Base-by-base conservation (phyloP, 2,329 filamentous ascomycete genomes). In the Tolypocladium tropicale region DNA sequence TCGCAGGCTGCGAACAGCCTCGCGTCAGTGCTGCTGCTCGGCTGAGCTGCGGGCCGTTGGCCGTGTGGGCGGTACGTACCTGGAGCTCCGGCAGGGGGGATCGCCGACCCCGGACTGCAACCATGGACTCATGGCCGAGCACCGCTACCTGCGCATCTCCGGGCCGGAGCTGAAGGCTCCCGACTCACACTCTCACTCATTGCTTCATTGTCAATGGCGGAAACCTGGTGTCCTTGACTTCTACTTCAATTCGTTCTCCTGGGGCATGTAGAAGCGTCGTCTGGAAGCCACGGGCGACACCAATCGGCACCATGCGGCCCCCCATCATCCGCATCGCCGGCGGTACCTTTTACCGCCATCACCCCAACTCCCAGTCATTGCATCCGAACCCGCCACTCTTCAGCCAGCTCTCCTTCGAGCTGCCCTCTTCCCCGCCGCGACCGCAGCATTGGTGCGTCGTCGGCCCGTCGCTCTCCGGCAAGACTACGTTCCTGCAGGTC, bases 401-500 rank as follows among this genome's bases (percentile, higher is more conserved):
- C 67, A 77, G 80, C 4, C 76, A 84, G 55, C 69, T 96, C 62
- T 83, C 71, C 55, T 89, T 96, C 66, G 78, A 80, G 41, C 73
- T 97, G 0, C 82, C 86, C 0, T 84, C 85, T 6, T 67, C 78
- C 6, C 62, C 72, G 0, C 14, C 43, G 3, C 67, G 68, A 5
- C 69, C 72, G 16, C 80, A 88, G 62, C 83, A 90, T 68, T 97
- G 92, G 92, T 88, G 89, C 41, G 77, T 99, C 41, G 78, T 97
- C 30, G 91, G 90, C 0, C 84, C 90, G 0, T 91, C 88, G 0
- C 81, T 88, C 1, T 81, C 85, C 1, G 89, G 89, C 1, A 89
- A 93, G 68, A 95, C 91, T 0, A 88, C 88, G 0, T 85, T 99
- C 56, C 78, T 97, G 4, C 83, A 95, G 58, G 75, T 93, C 23